Conservation (phyloP, 371 early-diverging fungal genomes). For the Basidiobolus meristosporus region DNA sequence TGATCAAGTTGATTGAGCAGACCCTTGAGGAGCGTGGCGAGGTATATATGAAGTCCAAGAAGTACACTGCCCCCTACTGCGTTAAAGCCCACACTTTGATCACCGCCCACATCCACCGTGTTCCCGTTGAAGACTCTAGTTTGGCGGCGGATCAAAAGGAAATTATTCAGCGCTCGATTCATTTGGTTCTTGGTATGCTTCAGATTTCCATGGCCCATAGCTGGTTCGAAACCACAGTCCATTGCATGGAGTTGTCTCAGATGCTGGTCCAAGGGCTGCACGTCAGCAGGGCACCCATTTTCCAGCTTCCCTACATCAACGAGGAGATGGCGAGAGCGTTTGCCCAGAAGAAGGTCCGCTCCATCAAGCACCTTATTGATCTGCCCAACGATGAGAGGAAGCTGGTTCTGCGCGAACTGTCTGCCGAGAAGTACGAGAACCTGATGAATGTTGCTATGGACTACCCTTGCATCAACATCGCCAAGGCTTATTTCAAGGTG, state of each 20-base stretch:
- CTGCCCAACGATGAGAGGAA: slow-evolving; percentile 27
- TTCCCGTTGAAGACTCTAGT: slow-evolving; percentile 28
- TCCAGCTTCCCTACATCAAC: slow-evolving; percentile 65
- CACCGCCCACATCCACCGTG: slow-evolving; percentile 67
- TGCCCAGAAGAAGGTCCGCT: slow-evolving; percentile 13
- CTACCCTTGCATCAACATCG: slow-evolving; percentile 30
- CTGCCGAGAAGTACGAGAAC: slow-evolving; percentile 38
- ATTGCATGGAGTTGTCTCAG: slow-evolving; percentile 57
- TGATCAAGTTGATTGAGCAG: slow-evolving; percentile 27
- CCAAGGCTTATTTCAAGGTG: slow-evolving; percentile 11
- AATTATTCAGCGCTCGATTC: slow-evolving; percentile 46
- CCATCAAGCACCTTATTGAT: slow-evolving; percentile 29
- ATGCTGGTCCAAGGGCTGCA: slow-evolving; percentile 65
- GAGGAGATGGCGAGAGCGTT: slow-evolving; percentile 17
- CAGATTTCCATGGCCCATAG: slow-evolving; percentile 74
- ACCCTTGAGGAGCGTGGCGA: slow-evolving; percentile 38
- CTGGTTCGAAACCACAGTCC: slow-evolving; percentile 41
- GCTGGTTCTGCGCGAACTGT: slow-evolving; percentile 21
- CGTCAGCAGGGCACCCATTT: slow-evolving; percentile 47
- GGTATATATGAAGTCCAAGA: slow-evolving; percentile 22
- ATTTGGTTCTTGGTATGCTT: slow-evolving; percentile 60
- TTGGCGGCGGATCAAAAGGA: slow-evolving; percentile 45
- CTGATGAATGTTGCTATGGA: slow-evolving; percentile 47
- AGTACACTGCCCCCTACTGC: slow-evolving; percentile 18
- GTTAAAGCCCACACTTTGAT: slow-evolving; percentile 64